phyloP scores from a whole-genome alignment of 371 early-diverging fungal genomes.

The Blyttiomyces sp. region DNA sequence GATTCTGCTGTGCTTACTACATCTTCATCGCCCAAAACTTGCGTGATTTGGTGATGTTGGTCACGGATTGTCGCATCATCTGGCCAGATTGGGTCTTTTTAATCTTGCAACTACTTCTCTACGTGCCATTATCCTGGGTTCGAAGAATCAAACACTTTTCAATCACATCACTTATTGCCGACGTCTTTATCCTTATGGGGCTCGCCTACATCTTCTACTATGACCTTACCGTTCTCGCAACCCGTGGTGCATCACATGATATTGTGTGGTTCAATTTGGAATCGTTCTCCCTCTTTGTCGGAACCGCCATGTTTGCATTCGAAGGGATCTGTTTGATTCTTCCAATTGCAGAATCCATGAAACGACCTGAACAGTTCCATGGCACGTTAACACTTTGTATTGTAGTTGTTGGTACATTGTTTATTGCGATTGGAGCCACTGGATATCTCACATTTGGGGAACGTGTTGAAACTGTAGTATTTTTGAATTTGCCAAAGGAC shows the following conservation, averaged over 20 bases:
- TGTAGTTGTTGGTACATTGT: conserved; percentile 61
- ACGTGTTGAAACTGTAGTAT: conserved; percentile 76
- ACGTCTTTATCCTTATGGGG: conserved; percentile 81
- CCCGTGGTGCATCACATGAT: conserved; percentile 53
- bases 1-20: conserved; percentile 85
- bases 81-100: conserved; percentile 60
- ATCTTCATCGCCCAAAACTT: conserved; percentile 82
- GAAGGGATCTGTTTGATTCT: conserved; percentile 88
- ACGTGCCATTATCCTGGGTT: conserved; percentile 81
- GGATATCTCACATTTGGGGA: conserved; percentile 84
- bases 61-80: conserved; percentile 53
- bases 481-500: conserved; percentile 75
- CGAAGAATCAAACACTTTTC: conserved; percentile 83
- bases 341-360: conserved; percentile 85
- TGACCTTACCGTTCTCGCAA: conserved; percentile 63
- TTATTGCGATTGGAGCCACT: conserved; percentile 72
- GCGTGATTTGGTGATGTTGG: conserved; percentile 60
- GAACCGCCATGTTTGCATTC: conserved; percentile 91
- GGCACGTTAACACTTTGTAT: conserved; percentile 70
- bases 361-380: conserved; percentile 74
- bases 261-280: conserved; percentile 63
- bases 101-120: conserved; percentile 61
- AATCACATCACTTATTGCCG: conserved; percentile 80
- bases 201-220: conserved; percentile 77
- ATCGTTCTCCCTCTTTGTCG: conserved; percentile 78